These are phyloP conservation scores for Cryomyces minteri DNA, from an alignment of 495 filamentous ascomycete species.

Conservation along the genomic window DNA sequence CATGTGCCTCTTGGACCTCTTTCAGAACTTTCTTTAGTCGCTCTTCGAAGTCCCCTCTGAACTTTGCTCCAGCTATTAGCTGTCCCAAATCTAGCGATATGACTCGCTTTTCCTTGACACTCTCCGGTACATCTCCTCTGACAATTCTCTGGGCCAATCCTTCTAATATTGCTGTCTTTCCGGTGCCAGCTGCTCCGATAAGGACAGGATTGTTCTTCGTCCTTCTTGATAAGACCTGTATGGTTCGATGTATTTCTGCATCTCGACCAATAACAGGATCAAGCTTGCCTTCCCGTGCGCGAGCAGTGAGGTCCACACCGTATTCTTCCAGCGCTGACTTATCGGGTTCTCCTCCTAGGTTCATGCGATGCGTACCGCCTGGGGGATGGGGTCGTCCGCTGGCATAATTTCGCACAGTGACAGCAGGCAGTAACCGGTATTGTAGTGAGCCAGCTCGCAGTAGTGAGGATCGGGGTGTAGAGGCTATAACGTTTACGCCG, in stretches of 20 bases:
- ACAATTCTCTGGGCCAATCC: constrained; percentile 85
- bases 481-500: not conserved
- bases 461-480: not conserved
- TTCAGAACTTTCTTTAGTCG: constrained; percentile 76
- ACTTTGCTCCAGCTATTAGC: constrained; percentile 90
- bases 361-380: constrained; percentile 85
- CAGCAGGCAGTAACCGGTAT: constrained; percentile 10
- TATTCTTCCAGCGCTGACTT: constrained; percentile 80
- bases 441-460: constrained; percentile 1
- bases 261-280: constrained; percentile 93
- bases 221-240: constrained; percentile 78
- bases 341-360: constrained; percentile 60
- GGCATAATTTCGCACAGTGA: constrained; percentile 41
- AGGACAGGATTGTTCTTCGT: constrained; percentile 97
- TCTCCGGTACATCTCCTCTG: constrained; percentile 84
- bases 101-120: constrained; percentile 86
- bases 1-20: constrained; percentile 77
- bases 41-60: constrained; percentile 91
- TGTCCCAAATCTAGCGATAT: constrained; percentile 74
- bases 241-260: constrained; percentile 78
- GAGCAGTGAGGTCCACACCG: constrained; percentile 76
- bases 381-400: constrained; percentile 70
- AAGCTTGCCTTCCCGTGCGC: constrained; percentile 73
- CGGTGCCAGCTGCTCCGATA: constrained; percentile 82
- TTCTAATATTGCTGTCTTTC: constrained; percentile 90